Evolutionary conservation across 176 grass and related monocot genomes (phyloP), one percentile per base, ranked within the genome.

Genomic region (Eragrostis curvula): DNA sequence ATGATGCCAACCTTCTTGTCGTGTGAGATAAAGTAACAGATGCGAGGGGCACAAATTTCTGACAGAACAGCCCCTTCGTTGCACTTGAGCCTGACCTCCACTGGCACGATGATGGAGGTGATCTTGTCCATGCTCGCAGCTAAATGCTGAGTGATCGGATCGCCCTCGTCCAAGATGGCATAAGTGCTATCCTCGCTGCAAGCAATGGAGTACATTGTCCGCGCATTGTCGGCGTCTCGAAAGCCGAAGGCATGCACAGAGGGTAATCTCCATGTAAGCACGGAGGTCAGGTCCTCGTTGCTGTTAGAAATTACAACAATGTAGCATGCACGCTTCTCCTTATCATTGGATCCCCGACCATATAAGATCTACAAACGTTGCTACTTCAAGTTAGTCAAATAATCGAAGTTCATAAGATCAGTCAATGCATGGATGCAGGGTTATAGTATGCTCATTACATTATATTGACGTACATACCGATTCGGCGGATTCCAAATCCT

Each of bases 231-330:
- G 18, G 70, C 70, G 21, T 28, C 10, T 3, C 81, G 81, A 59
- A 83, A 83, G 13, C 81, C 81, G 1, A 83, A 83, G 45, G 81
- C 15, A 3, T 64, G 81, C 5, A 83, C 30, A 0, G 44, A 27
- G 8, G 1, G 47, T 5, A 80, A 67, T 36, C 48, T 28, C 46
- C 70, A 53, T 5, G 30, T 0, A 8, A 66, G 1, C 5, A 74
- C 0, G 28, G 81, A 66, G 45, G 0, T 5, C 2, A 18, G 9
- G 15, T 66, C 30, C 0, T 66, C 70, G 1, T 28, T 0, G 15
- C 70, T 64, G 58, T 83, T 63, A n/a, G 81, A 83, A 36, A 83
- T 74, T 29, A 83, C 21, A 5, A 83, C 27, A 55, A 83, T 15
- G 46, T 63, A 18, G 15, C 15, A 21, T 0, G 5, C 27, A 1